Evolutionary conservation across 2,329 filamentous ascomycete genomes (phyloP), one percentile per base, ranked within the genome.

Genomic region (Cytospora piceae): DNA sequence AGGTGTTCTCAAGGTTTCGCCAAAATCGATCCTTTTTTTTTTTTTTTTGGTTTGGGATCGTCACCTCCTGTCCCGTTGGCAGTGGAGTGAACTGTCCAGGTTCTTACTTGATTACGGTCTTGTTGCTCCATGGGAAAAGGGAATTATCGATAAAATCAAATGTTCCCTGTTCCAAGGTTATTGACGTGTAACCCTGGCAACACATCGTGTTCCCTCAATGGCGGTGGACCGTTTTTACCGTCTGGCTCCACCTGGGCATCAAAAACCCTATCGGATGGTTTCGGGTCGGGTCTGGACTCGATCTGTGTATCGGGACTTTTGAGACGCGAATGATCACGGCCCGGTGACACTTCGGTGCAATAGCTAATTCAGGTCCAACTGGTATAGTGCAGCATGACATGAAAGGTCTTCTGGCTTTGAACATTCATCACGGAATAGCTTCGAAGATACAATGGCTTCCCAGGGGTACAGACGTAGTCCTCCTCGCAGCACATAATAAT

Each of bases 71-170:
- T 49, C 9, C n/a, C 9, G 8, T 20, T 49, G 4, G 9, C 9
- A 22, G n/a, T 22, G 46, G 46, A 9, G 46, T 24, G 4, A 8
- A 24, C 14, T 7, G n/a, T 24, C 46, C n/a, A 14, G 46, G 12
- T 14, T 49, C 9, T 22, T 49, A 3, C 20, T 14, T n/a, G 46
- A 8, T 49, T 20, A 24, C n/a, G 46, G 3, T 12, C 15, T 22
- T 49, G 46, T 24, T 8, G 46, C 12, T 49, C 46, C 46, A 24
- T 24, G 17, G 42, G 42, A 49, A 22, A 49, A 49, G 22, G n/a
- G n/a, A 49, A 49, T 24, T 49, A 49, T 49, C 46, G n/a, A 49
- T 22, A 49, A 46, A 49, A 49, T 49, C n/a, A 49, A 24, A 49
- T 24, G 6, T 24, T 5, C 22, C n/a, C n/a, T 49, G 46, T 24